Evolutionary conservation across 495 filamentous ascomycete genomes (phyloP).

Genomic region (Parathielavia appendiculata): DNA sequence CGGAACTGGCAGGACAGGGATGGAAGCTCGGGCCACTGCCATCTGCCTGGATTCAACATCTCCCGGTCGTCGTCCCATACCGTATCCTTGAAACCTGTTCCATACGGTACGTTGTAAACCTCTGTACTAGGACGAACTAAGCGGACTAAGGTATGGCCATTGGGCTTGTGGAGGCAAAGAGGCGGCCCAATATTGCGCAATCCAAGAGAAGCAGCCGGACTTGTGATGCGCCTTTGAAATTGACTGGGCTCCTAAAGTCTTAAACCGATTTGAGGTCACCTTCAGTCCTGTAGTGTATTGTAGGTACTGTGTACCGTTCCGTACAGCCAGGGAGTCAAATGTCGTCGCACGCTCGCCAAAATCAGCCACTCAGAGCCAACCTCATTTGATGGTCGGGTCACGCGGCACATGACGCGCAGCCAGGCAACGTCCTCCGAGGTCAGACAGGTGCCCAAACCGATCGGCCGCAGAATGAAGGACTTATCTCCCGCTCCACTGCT

Average conservation of each 20-base stretch:
- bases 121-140: too few relatives aligned
- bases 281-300: too few relatives aligned
- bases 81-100: too few relatives aligned
- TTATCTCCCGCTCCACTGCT: not conserved
- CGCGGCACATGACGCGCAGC: not conserved
- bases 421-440: not conserved
- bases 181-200: too few relatives aligned
- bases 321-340: not conserved
- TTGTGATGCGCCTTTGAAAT: not conserved
- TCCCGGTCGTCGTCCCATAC: not conserved
- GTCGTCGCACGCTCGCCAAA: constrained; percentile 1
- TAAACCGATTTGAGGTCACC: too few relatives aligned
- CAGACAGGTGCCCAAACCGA: constrained; percentile 2
- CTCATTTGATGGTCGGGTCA: not conserved
- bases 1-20: not conserved
- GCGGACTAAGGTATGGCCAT: too few relatives aligned
- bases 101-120: too few relatives aligned
- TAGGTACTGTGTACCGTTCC: too few relatives aligned
- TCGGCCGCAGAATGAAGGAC: not conserved
- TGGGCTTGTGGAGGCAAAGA: too few relatives aligned
- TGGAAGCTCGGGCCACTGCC: not conserved
- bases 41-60: not conserved
- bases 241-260: not conserved
- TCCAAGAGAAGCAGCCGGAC: too few relatives aligned
- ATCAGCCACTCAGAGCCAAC: not conserved